Conservation (phyloP, 768 basidiomycete species). For the Termitomyces sp. region DNA sequence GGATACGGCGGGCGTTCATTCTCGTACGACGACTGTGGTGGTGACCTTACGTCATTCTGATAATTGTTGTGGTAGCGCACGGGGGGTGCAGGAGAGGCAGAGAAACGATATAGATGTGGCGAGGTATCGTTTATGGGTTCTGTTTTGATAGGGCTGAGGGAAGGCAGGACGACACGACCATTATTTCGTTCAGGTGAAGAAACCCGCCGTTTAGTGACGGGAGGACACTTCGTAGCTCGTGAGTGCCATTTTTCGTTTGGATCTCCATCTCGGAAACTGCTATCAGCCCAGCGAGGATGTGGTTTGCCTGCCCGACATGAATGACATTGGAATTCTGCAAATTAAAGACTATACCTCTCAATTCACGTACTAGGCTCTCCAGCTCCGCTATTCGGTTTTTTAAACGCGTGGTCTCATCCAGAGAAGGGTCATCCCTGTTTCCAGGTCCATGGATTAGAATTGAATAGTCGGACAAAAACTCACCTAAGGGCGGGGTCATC, state of each 20-base stretch:
- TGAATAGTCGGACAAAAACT: conserved; percentile 12
- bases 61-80: conserved; percentile 53
- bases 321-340: conserved; percentile 3
- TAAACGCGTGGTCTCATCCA: conserved; percentile 85
- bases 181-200: conserved; percentile 34
- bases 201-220: conserved; percentile 38
- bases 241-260: conserved; percentile 86
- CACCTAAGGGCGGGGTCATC: conserved; percentile 84
- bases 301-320: conserved; percentile 60
- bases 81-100: conserved; percentile 55
- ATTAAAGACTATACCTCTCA: conserved; percentile 53
- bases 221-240: conserved; percentile 65
- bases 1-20: conserved; percentile 28
- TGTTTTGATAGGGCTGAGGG: conserved; percentile 65
- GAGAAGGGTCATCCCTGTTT: conserved; percentile 75
- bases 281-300: conserved; percentile 84
- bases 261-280: conserved; percentile 75
- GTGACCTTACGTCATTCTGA: conserved; percentile 40
- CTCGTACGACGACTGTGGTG: conserved; percentile 34
- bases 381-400: conserved; percentile 89
- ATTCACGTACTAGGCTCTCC: conserved; percentile 86
- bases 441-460: neutral
- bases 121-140: conserved; percentile 52
- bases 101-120: conserved; percentile 65
- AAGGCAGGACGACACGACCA: conserved; percentile 37